Conservation (phyloP, 371 early-diverging fungal species). For the Rhizomucor miehei region DNA sequence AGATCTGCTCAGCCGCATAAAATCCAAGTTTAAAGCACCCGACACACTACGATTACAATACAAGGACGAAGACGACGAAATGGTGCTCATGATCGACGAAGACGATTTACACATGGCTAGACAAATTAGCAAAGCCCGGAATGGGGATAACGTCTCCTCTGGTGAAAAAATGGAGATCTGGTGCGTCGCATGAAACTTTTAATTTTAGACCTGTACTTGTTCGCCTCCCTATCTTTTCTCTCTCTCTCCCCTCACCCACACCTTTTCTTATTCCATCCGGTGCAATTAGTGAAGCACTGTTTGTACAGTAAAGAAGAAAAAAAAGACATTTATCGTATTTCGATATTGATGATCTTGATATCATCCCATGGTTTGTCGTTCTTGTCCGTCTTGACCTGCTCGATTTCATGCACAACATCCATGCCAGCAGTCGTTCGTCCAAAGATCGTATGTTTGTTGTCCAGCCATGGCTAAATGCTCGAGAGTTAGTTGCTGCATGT, state of each 20-base stretch:
- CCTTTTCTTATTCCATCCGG: no score
- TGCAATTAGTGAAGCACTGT: no score
- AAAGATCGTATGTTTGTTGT: conserved; percentile 97
- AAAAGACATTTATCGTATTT: conserved; percentile 48
- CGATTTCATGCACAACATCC: conserved; percentile 91
- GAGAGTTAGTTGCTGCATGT: background rate
- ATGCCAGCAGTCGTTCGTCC: conserved; percentile 93
- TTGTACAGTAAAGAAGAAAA: no score
- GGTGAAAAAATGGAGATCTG: conserved; percentile 65
- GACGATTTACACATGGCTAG: conserved; percentile 88
- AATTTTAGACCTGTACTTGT: no score
- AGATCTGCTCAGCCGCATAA: conserved; percentile 16
- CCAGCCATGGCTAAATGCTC: conserved; percentile 78
- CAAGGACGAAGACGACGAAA: conserved; percentile 85
- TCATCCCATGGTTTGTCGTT: conserved; percentile 81
- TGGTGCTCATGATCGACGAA: conserved; percentile 86
- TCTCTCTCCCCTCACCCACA: no score
- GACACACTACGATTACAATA: conserved; percentile 67
- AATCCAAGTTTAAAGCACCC: conserved; percentile 20
- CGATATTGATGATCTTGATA: conserved; percentile 68
- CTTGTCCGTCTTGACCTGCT: conserved; percentile 71
- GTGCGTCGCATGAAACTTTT: conserved; percentile 34
- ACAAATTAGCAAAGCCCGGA: conserved; percentile 47
- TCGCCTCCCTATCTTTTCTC: no score
- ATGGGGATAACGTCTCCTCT: conserved; percentile 19